Evolutionary conservation across 2,329 filamentous ascomycete species (phyloP), one percentile per base, ranked within the genome.

Genomic region (Aureobasidium sp.): DNA sequence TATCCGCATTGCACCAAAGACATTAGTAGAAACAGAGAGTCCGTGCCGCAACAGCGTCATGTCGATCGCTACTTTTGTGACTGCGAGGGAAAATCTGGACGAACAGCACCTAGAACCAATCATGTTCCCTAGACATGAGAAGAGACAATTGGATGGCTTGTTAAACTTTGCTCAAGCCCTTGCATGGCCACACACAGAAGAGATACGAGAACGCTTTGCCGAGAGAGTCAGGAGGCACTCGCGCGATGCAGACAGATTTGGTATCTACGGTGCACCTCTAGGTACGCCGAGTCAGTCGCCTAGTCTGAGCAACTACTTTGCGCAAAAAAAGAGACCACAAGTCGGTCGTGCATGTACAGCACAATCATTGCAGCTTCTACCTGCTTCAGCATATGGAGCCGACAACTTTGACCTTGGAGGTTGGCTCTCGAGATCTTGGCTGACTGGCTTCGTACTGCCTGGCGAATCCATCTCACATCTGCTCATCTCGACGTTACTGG

Each of bases 351-450:
- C 40, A 35, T 12, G 35, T 1, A 63, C 61, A 9, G 58, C 64
- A 19, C 59, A 62, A 54, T 60, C 61, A 9, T 15, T 64, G 5
- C 63, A 64, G 29, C 50, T 64, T 6, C 35, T 63, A 14, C 63
- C 63, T 6, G 47, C 57, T 19, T 49, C 52, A 9, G 53, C 33
- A 29, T 49, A 62, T 24, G 53, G 53, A 15, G 12, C 52, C 7
- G 39, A 31, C 39, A 64, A 7, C 17, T 68, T 42, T 15, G 72
- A 77, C 27, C 70, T 76, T 31, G 75, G 79, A 39, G 80, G 81
- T 11, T 84, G 81, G 81, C 73, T 84, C 3, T 82, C 79, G 57
- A 77, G 81, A 31, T 79, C 79, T 8, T 84, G 79, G 74, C 72
- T 84, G 0, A 79, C 80, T 1, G 82, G 81, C 0, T 71, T 84